Conservation (phyloP, 805 yeast genomes). For the Schwanniomyces vanrijiae region DNA sequence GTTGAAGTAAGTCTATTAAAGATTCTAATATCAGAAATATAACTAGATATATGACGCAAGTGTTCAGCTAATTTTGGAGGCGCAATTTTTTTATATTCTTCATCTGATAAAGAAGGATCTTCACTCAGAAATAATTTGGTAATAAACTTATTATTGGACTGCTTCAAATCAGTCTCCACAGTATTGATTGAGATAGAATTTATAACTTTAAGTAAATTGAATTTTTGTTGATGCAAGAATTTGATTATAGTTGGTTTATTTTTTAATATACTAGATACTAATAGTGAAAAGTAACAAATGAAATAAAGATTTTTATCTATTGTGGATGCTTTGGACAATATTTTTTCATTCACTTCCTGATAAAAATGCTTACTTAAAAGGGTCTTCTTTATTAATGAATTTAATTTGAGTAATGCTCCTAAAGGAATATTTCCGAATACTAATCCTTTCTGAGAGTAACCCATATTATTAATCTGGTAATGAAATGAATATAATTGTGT, state of each 20-base stretch:
- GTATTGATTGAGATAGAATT: conserved; percentile 4
- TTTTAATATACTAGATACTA: conserved; percentile 34
- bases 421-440: conserved; percentile 14
- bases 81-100: not conserved
- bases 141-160: conserved; percentile 14
- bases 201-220: conserved; percentile 20
- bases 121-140: conserved; percentile 7
- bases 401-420: conserved; percentile 25
- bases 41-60: conserved; percentile 34
- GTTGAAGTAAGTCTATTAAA: conserved; percentile 42
- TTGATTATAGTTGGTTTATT: conserved; percentile 33
- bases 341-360: conserved; percentile 40
- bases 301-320: conserved; percentile 42
- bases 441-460: not conserved
- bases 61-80: conserved; percentile 27
- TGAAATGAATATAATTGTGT: not conserved
- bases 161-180: conserved; percentile 14
- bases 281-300: conserved; percentile 42
- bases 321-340: conserved; percentile 31
- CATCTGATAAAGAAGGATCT: not conserved
- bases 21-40: conserved; percentile 41
- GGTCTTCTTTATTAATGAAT: conserved; percentile 27
- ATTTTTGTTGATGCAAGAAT: conserved; percentile 27
- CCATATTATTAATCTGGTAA: not conserved
- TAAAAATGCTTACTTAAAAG: conserved; percentile 39